Evolutionary conservation across 768 basidiomycete species (phyloP), one percentile per base, ranked within the genome.

Genomic region (Russula olivacea): DNA sequence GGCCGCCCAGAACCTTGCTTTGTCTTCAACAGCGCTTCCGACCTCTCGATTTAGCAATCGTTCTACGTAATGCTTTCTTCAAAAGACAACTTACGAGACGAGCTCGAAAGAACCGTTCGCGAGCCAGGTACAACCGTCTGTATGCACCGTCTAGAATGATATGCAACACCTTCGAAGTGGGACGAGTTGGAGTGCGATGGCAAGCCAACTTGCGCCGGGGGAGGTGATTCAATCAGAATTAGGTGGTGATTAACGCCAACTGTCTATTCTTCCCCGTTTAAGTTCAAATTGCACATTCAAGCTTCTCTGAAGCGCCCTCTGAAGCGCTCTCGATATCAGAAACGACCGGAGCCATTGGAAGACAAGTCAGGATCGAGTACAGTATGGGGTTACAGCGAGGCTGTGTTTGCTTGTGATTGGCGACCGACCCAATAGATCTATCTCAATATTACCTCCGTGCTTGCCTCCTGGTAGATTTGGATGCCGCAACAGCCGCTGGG

Each of bases 181-280:
- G 54, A 55, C 15, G 17, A 25, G 36, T 28, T 19, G 45, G 28
- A 30, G 53, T 45, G 51, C 30, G 43, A 38, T n/a, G 25, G 40
- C 11, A 50, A 36, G 28, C 45, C n/a, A 56, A 21, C 19, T 61
- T 61, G 30, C 61, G 55, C 55, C 61, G 19, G 21, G 55, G 25
- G 19, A 50, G 21, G n/a, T 47, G 36, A 32, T 57, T 56, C 47
- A 38, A 61, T 61, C 61, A 61, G 61, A 61, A 61, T 48, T 50
- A 56, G 48, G 40, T 17, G 21, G 49, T 41, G 48, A 57, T 51
- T 51, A n/a, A 19, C 61, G 61, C 55, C 48, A 41, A 30, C 30
- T 38, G 15, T 32, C 40, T 17, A 43, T 28, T 34, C 17, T 47
- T 47, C n/a, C 32, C 43, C 43, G 30, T 9, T 57, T 30, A 21